A percentile compares a stretch with the other conserved stretches of the same genome.
Evolutionary conservation across 495 filamentous ascomycete genomes (phyloP).

Genomic region (Cairneyella variabilis): DNA sequence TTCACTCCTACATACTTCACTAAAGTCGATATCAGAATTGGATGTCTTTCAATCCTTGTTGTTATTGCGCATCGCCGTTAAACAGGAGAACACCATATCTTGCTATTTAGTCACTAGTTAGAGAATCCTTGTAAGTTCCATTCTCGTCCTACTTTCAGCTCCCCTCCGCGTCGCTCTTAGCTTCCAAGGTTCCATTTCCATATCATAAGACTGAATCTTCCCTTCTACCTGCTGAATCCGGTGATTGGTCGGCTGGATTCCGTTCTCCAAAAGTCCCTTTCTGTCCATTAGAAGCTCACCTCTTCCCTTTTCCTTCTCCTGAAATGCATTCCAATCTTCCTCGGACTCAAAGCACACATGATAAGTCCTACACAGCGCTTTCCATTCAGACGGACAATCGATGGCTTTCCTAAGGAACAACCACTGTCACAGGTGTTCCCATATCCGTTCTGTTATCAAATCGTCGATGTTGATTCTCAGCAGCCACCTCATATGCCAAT

Average conservation of each 20-base stretch:
- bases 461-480: conserved; percentile 50
- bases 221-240: background rate
- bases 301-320: background rate
- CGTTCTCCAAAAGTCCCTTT: background rate
- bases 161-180: background rate
- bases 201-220: background rate
- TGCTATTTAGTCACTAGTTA: too few relatives aligned
- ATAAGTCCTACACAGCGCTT: background rate
- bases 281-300: background rate
- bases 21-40: too few relatives aligned
- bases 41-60: too few relatives aligned
- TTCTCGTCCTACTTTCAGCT: too few relatives aligned
- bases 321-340: background rate
- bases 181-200: background rate
- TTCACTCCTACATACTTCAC: too few relatives aligned
- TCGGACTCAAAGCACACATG: background rate
- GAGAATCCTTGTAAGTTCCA: too few relatives aligned
- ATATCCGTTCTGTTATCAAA: conserved; percentile 49
- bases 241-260: background rate
- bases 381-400: background rate
- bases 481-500: conserved; percentile 54
- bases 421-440: conserved; percentile 63
- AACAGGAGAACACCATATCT: too few relatives aligned
- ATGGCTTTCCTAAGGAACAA: background rate
- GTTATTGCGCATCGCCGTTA: too few relatives aligned